phyloP scores from a whole-genome alignment of 2,329 filamentous ascomycete species.

The Epichloe festucae region DNA sequence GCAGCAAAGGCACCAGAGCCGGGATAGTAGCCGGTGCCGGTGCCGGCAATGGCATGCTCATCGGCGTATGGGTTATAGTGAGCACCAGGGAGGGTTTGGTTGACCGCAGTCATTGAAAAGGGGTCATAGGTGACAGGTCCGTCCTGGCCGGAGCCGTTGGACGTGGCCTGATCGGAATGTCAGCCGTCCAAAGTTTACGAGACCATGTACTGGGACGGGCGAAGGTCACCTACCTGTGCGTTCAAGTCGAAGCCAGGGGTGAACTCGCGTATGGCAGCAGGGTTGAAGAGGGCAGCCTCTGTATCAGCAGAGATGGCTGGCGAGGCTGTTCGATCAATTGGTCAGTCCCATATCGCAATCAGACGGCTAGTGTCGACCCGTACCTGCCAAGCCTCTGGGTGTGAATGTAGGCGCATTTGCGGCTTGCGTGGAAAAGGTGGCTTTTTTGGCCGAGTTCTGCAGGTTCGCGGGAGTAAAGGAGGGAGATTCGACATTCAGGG shows the following conservation, averaged over 20 bases:
- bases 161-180: conserved; percentile 16
- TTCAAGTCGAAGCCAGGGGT: conserved; percentile 44
- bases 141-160: conserved; percentile 38
- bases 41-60: conserved; percentile 47
- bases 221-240: conserved; percentile 25
- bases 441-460: conserved; percentile 44
- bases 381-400: conserved; percentile 45
- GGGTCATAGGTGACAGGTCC: conserved; percentile 40
- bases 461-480: conserved; percentile 67
- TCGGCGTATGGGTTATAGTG: conserved; percentile 68
- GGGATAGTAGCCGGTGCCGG: conserved; percentile 54
- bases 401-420: conserved; percentile 83
- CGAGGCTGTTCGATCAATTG: conserved; percentile 11
- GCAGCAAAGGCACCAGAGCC: conserved; percentile 38
- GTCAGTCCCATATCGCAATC: not conserved
- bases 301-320: conserved; percentile 28
- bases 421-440: conserved; percentile 75
- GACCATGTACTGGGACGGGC: too few species aligned
- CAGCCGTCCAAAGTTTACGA: not conserved
- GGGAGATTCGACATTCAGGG: conserved; percentile 89
- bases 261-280: conserved; percentile 45
- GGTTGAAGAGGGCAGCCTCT: conserved; percentile 38
- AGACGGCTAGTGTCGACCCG: conserved; percentile 2
- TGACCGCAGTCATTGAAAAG: conserved; percentile 47
- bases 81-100: conserved; percentile 34